These are phyloP conservation scores for Thalassiosira mediterranea DNA, from an alignment of 352 stramenopile genomes.

Conservation along the genomic window DNA sequence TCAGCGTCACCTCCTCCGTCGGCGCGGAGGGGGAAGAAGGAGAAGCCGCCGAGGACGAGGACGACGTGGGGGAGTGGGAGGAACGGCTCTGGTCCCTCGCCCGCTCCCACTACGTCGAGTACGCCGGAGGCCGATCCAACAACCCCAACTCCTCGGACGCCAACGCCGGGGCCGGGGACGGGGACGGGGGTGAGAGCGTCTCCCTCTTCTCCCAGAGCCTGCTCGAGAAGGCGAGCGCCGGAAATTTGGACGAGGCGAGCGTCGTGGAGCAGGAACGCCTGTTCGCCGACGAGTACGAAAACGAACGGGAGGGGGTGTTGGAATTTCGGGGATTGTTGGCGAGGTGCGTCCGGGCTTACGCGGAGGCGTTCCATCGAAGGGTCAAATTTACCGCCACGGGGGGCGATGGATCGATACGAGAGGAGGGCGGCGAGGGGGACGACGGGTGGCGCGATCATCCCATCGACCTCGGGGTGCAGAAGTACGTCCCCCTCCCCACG, in stretches of 20 bases:
- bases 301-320: constrained; percentile 46
- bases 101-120: constrained; percentile 51
- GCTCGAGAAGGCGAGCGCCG: constrained; percentile 7
- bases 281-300: constrained; percentile 40
- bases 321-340: constrained; percentile 54
- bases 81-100: constrained; percentile 59
- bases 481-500: constrained; percentile 51
- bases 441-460: constrained; percentile 24
- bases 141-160: constrained; percentile 43
- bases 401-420: neutral
- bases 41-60: constrained; percentile 45
- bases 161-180: constrained; percentile 15
- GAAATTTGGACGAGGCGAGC: constrained; percentile 42
- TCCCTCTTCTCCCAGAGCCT: neutral
- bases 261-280: constrained; percentile 53
- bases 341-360: constrained; percentile 51
- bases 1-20: constrained; percentile 41
- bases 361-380: constrained; percentile 49
- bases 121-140: constrained; percentile 11
- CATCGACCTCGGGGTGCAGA: constrained; percentile 35
- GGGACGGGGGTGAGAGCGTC: neutral
- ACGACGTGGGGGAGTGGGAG: constrained; percentile 58
- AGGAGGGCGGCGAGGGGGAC: neutral
- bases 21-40: constrained; percentile 11
- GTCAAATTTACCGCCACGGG: constrained; percentile 7